phyloP scores from a whole-genome alignment of 192 early-diverging fungal genomes.

The Coemansia sp. region DNA sequence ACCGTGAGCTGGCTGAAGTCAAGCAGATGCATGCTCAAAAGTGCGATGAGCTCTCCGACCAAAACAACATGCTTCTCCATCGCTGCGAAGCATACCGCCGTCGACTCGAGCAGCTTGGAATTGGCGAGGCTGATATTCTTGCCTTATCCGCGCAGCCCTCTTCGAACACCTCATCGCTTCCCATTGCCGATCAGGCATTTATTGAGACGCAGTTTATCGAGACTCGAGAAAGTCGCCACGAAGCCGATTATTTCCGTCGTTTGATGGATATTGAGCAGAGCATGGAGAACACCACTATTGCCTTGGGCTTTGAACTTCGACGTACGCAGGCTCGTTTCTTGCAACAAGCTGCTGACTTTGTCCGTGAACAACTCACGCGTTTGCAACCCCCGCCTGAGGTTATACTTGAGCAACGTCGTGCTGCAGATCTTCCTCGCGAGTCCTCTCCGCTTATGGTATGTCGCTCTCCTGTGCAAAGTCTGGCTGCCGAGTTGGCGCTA shows the following conservation, averaged over 20 bases:
- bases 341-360: slow-evolving; percentile 51
- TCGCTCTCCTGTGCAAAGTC: slow-evolving; percentile 20
- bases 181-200: slow-evolving; percentile 43
- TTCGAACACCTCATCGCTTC: background rate
- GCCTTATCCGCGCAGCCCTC: slow-evolving; percentile 5
- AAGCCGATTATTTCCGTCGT: slow-evolving; percentile 48
- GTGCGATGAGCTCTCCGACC: slow-evolving; percentile 44
- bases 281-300: slow-evolving; percentile 55
- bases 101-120: slow-evolving; percentile 17
- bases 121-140: slow-evolving; percentile 38
- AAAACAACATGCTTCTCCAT: slow-evolving; percentile 25
- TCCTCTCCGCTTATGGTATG: background rate
- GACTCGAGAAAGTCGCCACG: slow-evolving; percentile 48
- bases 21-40: slow-evolving; percentile 43
- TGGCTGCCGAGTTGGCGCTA: slow-evolving; percentile 21
- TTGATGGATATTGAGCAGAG: slow-evolving; percentile 52
- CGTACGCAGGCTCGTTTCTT: slow-evolving; percentile 52
- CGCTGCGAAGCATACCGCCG: slow-evolving; percentile 28
- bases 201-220: slow-evolving; percentile 53
- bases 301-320: slow-evolving; percentile 51
- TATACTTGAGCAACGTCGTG: slow-evolving; percentile 5
- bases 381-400: slow-evolving; percentile 8
- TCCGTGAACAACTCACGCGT: slow-evolving; percentile 50
- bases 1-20: slow-evolving; percentile 40
- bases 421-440: background rate